Evolutionary conservation across 805 yeast genomes (phyloP).

Genomic region (Schwanniomyces occidentalis): DNA sequence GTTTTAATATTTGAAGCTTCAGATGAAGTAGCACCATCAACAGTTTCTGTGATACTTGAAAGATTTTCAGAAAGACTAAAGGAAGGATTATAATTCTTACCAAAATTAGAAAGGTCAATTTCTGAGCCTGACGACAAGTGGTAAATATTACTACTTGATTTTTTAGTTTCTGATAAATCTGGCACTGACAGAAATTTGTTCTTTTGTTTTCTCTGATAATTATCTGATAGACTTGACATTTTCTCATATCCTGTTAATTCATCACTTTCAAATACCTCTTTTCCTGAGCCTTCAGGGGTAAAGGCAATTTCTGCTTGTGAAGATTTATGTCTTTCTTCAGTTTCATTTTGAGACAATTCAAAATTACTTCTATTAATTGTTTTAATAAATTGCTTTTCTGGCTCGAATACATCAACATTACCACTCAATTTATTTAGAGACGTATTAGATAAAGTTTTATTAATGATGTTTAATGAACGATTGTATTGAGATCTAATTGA

Average conservation of each 20-base stretch:
- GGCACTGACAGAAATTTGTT: slow-evolving; percentile 16
- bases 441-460: slow-evolving; percentile 10
- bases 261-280: neutral
- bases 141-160: slow-evolving; percentile 10
- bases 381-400: slow-evolving; percentile 8
- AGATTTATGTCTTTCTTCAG: slow-evolving; percentile 20
- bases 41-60: neutral
- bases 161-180: slow-evolving; percentile 11
- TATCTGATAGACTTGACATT: slow-evolving; percentile 4
- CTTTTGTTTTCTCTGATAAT: slow-evolving; percentile 6
- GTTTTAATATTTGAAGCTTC: neutral
- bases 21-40: no score
- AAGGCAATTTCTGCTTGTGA: slow-evolving; percentile 20
- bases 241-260: neutral
- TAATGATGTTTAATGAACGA: slow-evolving; percentile 12
- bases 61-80: slow-evolving; percentile 21
- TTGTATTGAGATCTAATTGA: slow-evolving; percentile 13
- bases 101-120: slow-evolving; percentile 41
- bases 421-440: slow-evolving; percentile 2
- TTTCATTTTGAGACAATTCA: slow-evolving; percentile 1
- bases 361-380: slow-evolving; percentile 10
- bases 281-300: slow-evolving; percentile 6
- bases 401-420: no score
- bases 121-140: slow-evolving; percentile 33
- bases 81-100: slow-evolving; percentile 38